Evolutionary conservation across 768 basidiomycete genomes (phyloP).

Genomic region (Nevesoporus exiguus): DNA sequence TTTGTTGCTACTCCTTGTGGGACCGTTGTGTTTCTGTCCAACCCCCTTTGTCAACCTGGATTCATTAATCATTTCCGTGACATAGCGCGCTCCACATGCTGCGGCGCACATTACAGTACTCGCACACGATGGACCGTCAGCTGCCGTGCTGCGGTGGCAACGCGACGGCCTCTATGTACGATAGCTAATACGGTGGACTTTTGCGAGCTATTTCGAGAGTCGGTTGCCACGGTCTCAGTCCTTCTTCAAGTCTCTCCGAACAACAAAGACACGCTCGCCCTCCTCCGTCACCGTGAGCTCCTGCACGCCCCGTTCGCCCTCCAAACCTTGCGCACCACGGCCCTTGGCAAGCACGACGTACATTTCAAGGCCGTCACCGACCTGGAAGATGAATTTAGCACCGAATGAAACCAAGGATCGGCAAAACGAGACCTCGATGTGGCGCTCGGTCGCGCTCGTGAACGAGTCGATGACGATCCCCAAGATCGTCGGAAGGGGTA

Average conservation of each 20-base stretch:
- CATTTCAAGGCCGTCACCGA: conserved; percentile 94
- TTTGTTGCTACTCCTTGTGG: conserved; percentile 17
- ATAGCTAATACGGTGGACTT: not conserved
- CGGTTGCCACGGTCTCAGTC: conserved; percentile 42
- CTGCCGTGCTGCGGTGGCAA: no score
- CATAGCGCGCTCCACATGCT: no score
- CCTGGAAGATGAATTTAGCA: conserved; percentile 42
- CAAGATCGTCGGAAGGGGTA: conserved; percentile 78
- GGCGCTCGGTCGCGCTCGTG: conserved; percentile 95
- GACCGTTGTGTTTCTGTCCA: conserved; percentile 5
- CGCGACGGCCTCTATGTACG: not conserved
- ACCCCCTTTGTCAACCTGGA: not conserved
- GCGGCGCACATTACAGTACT: no score
- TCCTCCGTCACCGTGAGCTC: conserved; percentile 61
- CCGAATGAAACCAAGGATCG: conserved; percentile 1
- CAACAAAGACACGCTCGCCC: conserved; percentile 72
- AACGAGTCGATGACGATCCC: conserved; percentile 93
- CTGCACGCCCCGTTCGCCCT: conserved; percentile 51
- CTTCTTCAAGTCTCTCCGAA: conserved; percentile 79
- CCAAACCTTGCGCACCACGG: conserved; percentile 56
- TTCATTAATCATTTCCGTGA: no score
- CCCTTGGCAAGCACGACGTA: conserved; percentile 78
- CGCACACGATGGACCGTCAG: no score
- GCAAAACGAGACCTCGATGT: conserved; percentile 77
- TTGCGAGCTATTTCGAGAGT: no score